Conservation (phyloP, 768 basidiomycete species). For the Lactarius pseudohatsudake region DNA sequence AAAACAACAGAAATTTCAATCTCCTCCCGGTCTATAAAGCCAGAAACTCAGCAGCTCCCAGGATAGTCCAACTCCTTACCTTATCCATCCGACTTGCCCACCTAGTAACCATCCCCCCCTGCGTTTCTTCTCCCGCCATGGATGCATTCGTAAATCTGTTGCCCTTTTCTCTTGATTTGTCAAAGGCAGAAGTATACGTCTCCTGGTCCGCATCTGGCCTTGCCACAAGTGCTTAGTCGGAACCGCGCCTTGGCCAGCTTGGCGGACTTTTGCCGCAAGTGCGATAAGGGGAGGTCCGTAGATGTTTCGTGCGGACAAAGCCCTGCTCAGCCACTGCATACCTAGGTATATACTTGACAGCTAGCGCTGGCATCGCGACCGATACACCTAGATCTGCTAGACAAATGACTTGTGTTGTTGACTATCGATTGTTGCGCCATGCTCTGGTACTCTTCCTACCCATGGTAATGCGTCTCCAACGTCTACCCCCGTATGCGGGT, state of each 20-base stretch:
- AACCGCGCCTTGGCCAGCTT: neutral
- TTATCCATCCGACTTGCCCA: slow-evolving; percentile 20
- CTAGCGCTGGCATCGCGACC: neutral
- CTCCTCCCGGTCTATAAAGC: slow-evolving; percentile 25
- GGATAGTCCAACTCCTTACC: slow-evolving; percentile 15
- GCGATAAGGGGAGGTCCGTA: neutral
- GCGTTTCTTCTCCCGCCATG: slow-evolving; percentile 1
- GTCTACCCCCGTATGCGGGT: slow-evolving; percentile 17
- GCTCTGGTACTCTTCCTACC: slow-evolving; percentile 36
- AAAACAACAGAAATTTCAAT: slow-evolving; percentile 7
- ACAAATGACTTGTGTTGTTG: slow-evolving; percentile 2
- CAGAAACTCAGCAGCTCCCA: slow-evolving; percentile 23
- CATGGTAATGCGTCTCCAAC: slow-evolving; percentile 31
- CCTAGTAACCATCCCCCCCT: neutral
- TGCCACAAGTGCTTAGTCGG: neutral
- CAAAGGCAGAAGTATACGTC: neutral
- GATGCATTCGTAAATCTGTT: neutral
- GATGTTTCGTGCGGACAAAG: neutral
- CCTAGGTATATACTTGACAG: neutral
- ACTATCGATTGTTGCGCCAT: slow-evolving; percentile 9
- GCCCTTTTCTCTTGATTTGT: neutral
- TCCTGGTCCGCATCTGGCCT: neutral
- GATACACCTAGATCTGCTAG: neutral
- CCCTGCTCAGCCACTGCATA: neutral
- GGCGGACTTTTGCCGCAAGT: neutral